Base-by-base conservation (phyloP, 78 protist species). In the Ministeria vibrans region DNA sequence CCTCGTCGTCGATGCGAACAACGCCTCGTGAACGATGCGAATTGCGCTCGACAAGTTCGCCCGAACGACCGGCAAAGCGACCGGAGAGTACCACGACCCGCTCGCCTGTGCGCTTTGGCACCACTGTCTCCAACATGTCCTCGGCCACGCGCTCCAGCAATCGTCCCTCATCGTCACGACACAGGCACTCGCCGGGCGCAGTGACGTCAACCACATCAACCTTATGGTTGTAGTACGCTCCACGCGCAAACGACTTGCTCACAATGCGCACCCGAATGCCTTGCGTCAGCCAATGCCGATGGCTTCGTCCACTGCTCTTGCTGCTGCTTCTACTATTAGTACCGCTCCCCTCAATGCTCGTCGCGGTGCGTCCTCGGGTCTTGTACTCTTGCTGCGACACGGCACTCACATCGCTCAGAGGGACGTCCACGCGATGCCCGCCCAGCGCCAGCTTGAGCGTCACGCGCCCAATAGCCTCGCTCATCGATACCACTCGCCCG, bases 281-380 rank as follows among this genome's bases (percentile, higher is more conserved):
- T 11, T 66, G 63, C 41, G 68, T 44, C 42, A 86, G 41, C 90
- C 90, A 86, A n/a, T n/a, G n/a, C n/a, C n/a, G n/a, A n/a, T n/a
- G n/a, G n/a, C n/a, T n/a, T n/a, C n/a, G n/a, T n/a, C n/a, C n/a
- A n/a, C n/a, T n/a, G n/a, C n/a, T n/a, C n/a, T n/a, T n/a, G n/a
- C n/a, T n/a, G n/a, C n/a, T n/a, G n/a, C n/a, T n/a, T n/a, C n/a
- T n/a, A n/a, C n/a, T n/a, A n/a, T n/a, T n/a, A n/a, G n/a, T n/a
- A n/a, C n/a, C n/a, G n/a, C n/a, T n/a, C n/a, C n/a, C n/a, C n/a
- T n/a, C n/a, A n/a, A n/a, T n/a, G n/a, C n/a, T n/a, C n/a, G n/a
- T n/a, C n/a, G n/a, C n/a, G n/a, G n/a, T n/a, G n/a, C n/a, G n/a
- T n/a, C n/a, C n/a, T n/a, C n/a, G n/a, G n/a, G n/a, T n/a, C n/a